Evolutionary conservation across 192 early-diverging fungal species (phyloP), one percentile per base, ranked within the genome.

Genomic region (Lunasporangiospora selenospora): DNA sequence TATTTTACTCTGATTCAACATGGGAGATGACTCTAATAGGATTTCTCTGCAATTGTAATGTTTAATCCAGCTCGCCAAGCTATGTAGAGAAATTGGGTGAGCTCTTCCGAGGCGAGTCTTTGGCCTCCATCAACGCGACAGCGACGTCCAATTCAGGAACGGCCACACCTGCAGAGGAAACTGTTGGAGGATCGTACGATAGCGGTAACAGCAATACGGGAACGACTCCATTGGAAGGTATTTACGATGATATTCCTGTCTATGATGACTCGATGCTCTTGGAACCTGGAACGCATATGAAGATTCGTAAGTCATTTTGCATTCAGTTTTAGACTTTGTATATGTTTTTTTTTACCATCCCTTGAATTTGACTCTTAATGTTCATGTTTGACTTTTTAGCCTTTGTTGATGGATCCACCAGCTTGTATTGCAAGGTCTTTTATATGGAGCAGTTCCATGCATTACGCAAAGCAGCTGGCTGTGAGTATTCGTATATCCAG

Each of bases 371-470:
- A 2, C 16, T 3, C 4, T 55, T 36, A 24, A n/a, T 38, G 3
- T 32, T 53, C 26, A 1, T 23, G n/a, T 11, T 1, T 15, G 19
- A 52, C 27, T 12, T 30, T 15, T 9, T 77, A 85, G 81, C 85
- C 27, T 93, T 93, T 41, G 81, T 85, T 21, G 90, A 92, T 44
- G 92, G 88, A 1, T 81, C 85, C 13, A 90, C 90, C 9, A 87
- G 86, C 58, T 83, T 98, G 45, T 82, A 87, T 53, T 98, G 96
- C 85, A 92, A 92, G 56, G 90, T 94, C 10, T 97, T 90, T 70
- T 98, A 88, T 75, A 87, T 93, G 10, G 91, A 93, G 63, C 92
- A 98, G 75, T 98, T 98, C 69, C 93, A 97, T 75, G 91, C 88
- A 0, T 64, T 98, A 48, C 83, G 96, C 19, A 83, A 88, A 7